Base-by-base conservation (phyloP, 805 yeast genomes). In the Schwanniomyces vanrijiae region DNA sequence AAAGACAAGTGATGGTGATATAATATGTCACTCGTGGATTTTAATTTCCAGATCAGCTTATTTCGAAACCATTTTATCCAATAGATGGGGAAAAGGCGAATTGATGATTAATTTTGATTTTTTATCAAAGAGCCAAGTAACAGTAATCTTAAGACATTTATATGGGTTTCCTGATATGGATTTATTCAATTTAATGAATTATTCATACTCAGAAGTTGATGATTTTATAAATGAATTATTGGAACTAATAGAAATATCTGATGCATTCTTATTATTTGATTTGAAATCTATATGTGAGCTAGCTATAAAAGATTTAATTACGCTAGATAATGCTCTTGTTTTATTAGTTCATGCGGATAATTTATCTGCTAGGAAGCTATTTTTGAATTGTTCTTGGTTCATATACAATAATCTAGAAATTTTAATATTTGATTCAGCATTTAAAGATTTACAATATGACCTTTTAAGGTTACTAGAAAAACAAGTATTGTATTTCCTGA, bases 311-410 rank as follows among this genome's bases (percentile, higher is more conserved):
- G 84, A 80, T 49, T 78, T 78, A 38, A 76, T 85, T 16, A 64
- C 61, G 19, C 65, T 81, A 9, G 87, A 85, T 16, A 87, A 86
- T 55, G 88, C 85, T 0, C 65, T 81, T 10, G 48, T 75, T 0
- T 58, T 90, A 11, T 57, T 88, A 11, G 65, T 75, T 10, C 83
- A 83, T 55, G 76, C 95, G 0, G 75, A 75, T 40, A 55, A 66
- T 16, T 66, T 76, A 40, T 63, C 75, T 18, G 86, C 90, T 5
- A 60, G 65, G 10, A 79, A 83, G 52, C 62, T 90, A 31, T 72
- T 81, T 49, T 72, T 75, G 42, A 77, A 80, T 45, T 81, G 96
- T 58, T 67, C 84, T 21, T 83, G 89, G 84, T 86, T 78, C 54
- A 71, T 88, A 10, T 82, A 78, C 53, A 75, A 79, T 52, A 88